Percentiles rank a stretch among this genome's conserved stretches.
phyloP scores from a whole-genome alignment of 2,329 filamentous ascomycete genomes.

The Aspergillus latus region DNA sequence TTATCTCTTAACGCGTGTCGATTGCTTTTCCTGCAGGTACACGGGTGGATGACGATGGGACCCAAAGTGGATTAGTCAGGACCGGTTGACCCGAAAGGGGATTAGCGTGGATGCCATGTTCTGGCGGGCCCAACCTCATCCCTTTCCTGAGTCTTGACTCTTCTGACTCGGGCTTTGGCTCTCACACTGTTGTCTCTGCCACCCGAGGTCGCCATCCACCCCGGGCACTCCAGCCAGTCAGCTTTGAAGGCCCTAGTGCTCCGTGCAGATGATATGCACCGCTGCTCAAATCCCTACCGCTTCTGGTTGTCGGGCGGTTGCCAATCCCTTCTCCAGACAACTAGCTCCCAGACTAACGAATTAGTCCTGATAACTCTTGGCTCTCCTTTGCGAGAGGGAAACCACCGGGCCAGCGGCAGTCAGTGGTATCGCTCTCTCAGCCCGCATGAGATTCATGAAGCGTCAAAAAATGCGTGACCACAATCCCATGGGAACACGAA shows the following conservation, averaged over 20 bases:
- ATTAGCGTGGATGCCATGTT: slow-evolving; percentile 16
- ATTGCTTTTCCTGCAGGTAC: too few species aligned
- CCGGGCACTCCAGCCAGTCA: neutral
- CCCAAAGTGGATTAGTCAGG: slow-evolving; percentile 11
- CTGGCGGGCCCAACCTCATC: slow-evolving; percentile 15
- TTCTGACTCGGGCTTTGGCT: too few species aligned
- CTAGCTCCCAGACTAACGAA: slow-evolving; percentile 22
- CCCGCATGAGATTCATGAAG: neutral
- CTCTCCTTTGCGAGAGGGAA: slow-evolving; percentile 8
- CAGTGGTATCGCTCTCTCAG: neutral
- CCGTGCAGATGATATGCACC: slow-evolving; percentile 5
- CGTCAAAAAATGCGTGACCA: neutral
- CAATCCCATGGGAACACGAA: neutral
- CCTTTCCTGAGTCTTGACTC: neutral
- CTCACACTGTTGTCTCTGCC: too few species aligned
- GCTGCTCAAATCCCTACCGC: slow-evolving; percentile 20
- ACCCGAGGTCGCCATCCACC: neutral
- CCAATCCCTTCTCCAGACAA: slow-evolving; percentile 19
- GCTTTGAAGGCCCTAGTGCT: neutral
- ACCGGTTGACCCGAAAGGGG: neutral
- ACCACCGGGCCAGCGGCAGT: neutral
- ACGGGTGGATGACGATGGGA: neutral
- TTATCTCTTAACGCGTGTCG: too few species aligned
- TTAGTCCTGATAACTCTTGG: slow-evolving; percentile 17
- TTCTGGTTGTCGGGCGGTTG: slow-evolving; percentile 15